Evolutionary conservation across 2,329 filamentous ascomycete species (phyloP), one percentile per base, ranked within the genome.

Genomic region (Amphichorda felina): DNA sequence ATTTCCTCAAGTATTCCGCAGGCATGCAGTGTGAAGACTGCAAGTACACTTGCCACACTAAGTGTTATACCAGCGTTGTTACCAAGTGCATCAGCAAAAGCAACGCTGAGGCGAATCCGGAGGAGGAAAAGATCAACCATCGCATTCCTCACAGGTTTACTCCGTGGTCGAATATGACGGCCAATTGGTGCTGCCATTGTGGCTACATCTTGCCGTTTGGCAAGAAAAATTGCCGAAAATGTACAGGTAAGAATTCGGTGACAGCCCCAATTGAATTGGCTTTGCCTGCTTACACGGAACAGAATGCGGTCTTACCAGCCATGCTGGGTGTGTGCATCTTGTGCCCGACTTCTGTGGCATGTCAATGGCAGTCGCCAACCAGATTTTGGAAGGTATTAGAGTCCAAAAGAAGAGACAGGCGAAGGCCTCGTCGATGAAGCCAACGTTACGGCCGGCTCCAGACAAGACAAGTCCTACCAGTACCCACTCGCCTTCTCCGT

Each of bases 51-150:
- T 98, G 91, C 61, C 91, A 98, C 60, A 89, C 86, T 50, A 95
- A 96, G 62, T 98, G 91, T 57, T 98, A 96, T 59, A 66, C 76
- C 13, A 94, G 88, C 57, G 91, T 98, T 32, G 91, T 98, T 48
- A 98, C 91, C 43, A 98, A 98, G 61, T 98, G 91, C 64, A 98
- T 98, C 59, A 96, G 89, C 64, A 96, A 98, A 59, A 95, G 89
- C 43, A 98, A 98, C 55, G 89, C 91, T 43, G 91, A 98, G 59
- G 94, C 86, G 5, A 91, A 98, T 56, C 89, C 91, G 16, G 91
- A 98, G 60, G 91, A 98, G 61, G 91, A 95, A 62, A 98, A 96
- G 69, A 93, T 98, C 74, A 98, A 98, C 56, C 91, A 98, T 57
- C 84, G 91, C 44, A 98, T 98, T 54, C 91, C 91, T 8, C 91